Evolutionary conservation across 495 filamentous ascomycete genomes (phyloP).

Genomic region (Cercophora newfieldiana): DNA sequence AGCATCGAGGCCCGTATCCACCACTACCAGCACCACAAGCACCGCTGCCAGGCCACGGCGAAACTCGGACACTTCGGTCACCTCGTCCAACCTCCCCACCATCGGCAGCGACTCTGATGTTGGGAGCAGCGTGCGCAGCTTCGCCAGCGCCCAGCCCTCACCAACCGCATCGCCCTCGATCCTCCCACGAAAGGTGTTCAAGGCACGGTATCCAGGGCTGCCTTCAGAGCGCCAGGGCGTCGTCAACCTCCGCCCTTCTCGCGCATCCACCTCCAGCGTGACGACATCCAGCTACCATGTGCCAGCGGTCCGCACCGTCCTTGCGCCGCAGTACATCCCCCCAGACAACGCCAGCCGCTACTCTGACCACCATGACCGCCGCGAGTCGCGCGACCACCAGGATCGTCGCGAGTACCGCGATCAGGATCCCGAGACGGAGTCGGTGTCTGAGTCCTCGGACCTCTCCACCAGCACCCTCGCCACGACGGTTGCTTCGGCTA

Average conservation of each 20-base stretch:
- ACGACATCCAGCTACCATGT: slow-evolving; percentile 24
- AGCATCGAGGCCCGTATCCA: slow-evolving; percentile 10
- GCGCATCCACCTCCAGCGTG: slow-evolving; percentile 23
- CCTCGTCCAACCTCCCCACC: slow-evolving; percentile 33
- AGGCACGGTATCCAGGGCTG: slow-evolving; percentile 32
- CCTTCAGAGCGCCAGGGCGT: slow-evolving; percentile 30
- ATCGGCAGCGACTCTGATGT: slow-evolving; percentile 31
- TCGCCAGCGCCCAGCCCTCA: slow-evolving; percentile 10
- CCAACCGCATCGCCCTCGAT: slow-evolving; percentile 8
- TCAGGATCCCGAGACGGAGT: slow-evolving; percentile 41
- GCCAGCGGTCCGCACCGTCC: slow-evolving; percentile 26
- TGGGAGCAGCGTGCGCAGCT: slow-evolving; percentile 10
- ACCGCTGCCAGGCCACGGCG: slow-evolving; percentile 23
- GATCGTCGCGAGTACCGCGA: slow-evolving; percentile 28
- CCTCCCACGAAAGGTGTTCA: slow-evolving; percentile 37
- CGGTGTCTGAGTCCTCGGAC: slow-evolving; percentile 44
- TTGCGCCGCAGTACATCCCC: slow-evolving; percentile 21
- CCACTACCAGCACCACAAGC: slow-evolving; percentile 11
- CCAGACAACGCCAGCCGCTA: slow-evolving; percentile 22
- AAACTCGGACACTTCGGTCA: slow-evolving; percentile 37
- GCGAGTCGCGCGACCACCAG: slow-evolving; percentile 19
- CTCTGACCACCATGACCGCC: slow-evolving; percentile 9
- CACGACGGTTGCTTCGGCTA: slow-evolving; percentile 34
- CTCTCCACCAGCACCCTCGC: slow-evolving; percentile 48
- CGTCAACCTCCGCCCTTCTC: slow-evolving; percentile 31